Percentiles rank a stretch among this genome's conserved stretches.
Evolutionary conservation across 1,284 basidiomycete species (phyloP).

Genomic region (Ganoderma boninense): DNA sequence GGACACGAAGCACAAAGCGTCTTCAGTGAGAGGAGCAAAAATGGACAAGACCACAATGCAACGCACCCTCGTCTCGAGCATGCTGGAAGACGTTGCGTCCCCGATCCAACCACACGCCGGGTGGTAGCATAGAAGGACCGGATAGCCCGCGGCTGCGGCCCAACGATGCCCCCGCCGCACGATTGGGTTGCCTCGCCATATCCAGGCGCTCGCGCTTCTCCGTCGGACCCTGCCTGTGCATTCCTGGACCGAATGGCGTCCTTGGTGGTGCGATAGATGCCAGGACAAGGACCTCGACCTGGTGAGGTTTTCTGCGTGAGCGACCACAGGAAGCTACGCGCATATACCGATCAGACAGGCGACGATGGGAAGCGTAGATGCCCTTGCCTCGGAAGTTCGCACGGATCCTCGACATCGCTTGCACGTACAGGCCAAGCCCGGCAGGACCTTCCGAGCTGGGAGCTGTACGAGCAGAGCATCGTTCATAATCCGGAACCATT

Average conservation of each 20-base stretch:
- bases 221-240: conserved; percentile 49
- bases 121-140: not conserved
- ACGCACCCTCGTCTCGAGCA: not conserved
- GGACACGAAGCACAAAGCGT: not conserved
- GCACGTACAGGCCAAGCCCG: no score
- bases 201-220: conserved; percentile 62
- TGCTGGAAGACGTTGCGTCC: no score
- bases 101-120: not conserved
- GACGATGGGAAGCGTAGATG: not conserved
- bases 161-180: conserved; percentile 7
- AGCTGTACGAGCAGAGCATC: no score
- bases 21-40: not conserved
- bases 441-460: no score
- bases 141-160: not conserved
- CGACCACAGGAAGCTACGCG: not conserved
- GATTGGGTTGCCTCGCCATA: conserved; percentile 54
- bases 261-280: not conserved
- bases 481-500: no score
- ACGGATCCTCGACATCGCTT: not conserved
- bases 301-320: not conserved
- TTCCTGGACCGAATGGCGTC: conserved; percentile 12
- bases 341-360: not conserved
- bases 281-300: not conserved
- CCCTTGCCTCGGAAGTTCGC: not conserved
- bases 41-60: not conserved